phyloP scores from a whole-genome alignment of 2,329 filamentous ascomycete species.

The Cladosporium oxysporum region DNA sequence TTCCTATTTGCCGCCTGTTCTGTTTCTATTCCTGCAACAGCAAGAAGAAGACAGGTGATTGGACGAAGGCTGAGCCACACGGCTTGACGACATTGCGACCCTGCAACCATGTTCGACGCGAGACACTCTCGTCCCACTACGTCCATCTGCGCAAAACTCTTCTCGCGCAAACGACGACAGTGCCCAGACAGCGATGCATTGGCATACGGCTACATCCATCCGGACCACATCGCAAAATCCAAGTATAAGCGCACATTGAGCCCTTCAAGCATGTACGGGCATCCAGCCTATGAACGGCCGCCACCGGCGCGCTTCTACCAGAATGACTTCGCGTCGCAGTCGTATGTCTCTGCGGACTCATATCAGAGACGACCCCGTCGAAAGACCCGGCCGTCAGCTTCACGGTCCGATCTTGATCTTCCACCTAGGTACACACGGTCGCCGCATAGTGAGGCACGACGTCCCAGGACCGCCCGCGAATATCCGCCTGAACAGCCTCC shows the following conservation, averaged over 20 bases:
- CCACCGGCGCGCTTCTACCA: constrained; percentile 14
- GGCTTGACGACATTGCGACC: constrained; percentile 18
- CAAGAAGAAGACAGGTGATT: constrained; percentile 6
- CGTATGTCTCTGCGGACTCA: neutral
- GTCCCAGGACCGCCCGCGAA: neutral
- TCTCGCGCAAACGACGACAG: constrained; percentile 13
- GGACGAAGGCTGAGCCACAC: constrained; percentile 16
- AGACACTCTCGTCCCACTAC: constrained; percentile 7
- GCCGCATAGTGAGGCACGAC: neutral
- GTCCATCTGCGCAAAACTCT: constrained; percentile 9
- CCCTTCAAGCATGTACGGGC: constrained; percentile 8
- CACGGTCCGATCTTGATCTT: neutral
- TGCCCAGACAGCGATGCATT: constrained; percentile 10
- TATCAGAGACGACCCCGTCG: neutral
- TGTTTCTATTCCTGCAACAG: constrained; percentile 1
- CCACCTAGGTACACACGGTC: neutral
- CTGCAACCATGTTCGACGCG: constrained; percentile 17
- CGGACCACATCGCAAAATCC: constrained; percentile 1
- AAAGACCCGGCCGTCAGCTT: neutral
- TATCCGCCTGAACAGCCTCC: neutral
- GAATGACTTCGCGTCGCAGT: constrained; percentile 9
- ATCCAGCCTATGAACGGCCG: constrained; percentile 3
- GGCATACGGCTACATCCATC: constrained; percentile 17
- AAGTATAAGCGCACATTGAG: constrained; percentile 9
- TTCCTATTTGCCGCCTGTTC: neutral